These are phyloP conservation scores for Lachnellula subtilissima DNA, from an alignment of 2,329 filamentous ascomycete species.

Conservation along the genomic window DNA sequence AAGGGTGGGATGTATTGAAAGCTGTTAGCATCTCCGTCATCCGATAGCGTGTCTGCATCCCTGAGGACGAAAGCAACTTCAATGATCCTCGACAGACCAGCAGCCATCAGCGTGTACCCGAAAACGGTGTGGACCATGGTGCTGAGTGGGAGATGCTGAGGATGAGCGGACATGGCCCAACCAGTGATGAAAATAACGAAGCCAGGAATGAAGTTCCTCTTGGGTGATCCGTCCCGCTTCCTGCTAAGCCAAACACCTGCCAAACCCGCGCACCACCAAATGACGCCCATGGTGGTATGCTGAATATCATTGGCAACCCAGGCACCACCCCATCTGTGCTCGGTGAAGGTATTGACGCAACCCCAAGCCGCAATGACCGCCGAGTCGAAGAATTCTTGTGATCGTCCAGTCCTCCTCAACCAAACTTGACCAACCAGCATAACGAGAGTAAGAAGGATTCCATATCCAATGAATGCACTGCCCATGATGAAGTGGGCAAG, in stretches of 20 bases:
- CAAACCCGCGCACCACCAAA: conserved; percentile 95
- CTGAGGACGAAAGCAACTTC: conserved; percentile 85
- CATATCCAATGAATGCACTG: conserved; percentile 91
- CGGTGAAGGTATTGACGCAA: conserved; percentile 96
- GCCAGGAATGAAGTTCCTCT: conserved; percentile 87
- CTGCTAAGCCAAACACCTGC: conserved; percentile 88
- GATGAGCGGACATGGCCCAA: conserved; percentile 91
- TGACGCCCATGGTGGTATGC: conserved; percentile 98
- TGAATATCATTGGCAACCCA: conserved; percentile 96
- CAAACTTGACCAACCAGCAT: conserved; percentile 85
- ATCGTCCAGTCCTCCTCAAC: conserved; percentile 75
- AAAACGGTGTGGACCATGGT: conserved; percentile 86
- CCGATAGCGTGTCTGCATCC: conserved; percentile 61
- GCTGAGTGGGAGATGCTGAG: conserved; percentile 77
- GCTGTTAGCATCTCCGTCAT: conserved; percentile 68
- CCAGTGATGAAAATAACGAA: conserved; percentile 90
- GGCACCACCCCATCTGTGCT: conserved; percentile 83
- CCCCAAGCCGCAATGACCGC: conserved; percentile 90
- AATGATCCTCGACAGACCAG: conserved; percentile 76
- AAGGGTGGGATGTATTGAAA: conserved; percentile 69
- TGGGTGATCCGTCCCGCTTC: conserved; percentile 75
- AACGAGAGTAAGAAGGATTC: conserved; percentile 78
- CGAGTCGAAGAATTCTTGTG: conserved; percentile 96
- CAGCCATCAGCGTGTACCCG: conserved; percentile 92
- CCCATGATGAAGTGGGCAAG: conserved; percentile 99